Evolutionary conservation across 768 basidiomycete genomes (phyloP).

Genomic region (Phanerodontia chrysosporium): DNA sequence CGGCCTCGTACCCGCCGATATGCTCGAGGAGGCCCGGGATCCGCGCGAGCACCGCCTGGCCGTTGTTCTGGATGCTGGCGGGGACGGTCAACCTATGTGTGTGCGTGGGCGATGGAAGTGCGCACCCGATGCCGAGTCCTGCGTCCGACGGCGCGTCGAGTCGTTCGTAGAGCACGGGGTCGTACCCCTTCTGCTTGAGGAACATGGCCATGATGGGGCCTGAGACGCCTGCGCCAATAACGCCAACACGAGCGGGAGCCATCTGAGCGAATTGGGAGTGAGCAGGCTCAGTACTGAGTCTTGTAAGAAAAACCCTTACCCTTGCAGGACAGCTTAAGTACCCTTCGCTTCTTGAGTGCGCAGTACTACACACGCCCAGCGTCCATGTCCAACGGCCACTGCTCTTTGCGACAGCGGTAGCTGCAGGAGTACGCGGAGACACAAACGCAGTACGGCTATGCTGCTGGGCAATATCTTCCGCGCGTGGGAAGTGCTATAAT

Average conservation of each 20-base stretch:
- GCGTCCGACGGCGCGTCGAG: conserved; percentile 14
- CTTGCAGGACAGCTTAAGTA: too few species aligned
- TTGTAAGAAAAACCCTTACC: too few species aligned
- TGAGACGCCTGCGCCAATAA: conserved; percentile 1
- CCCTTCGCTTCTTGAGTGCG: too few species aligned
- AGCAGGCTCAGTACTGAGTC: too few species aligned
- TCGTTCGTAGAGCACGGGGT: not conserved
- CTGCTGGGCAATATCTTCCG: too few species aligned
- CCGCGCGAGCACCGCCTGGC: conserved; percentile 1
- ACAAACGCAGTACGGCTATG: too few species aligned
- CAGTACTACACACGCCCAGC: too few species aligned
- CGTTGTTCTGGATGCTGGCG: conserved; percentile 8
- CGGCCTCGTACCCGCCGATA: not conserved
- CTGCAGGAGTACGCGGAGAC: too few species aligned
- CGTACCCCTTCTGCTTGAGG: conserved; percentile 4
- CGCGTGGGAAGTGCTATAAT: too few species aligned
- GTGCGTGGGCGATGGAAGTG: not conserved
- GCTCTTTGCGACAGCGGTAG: too few species aligned
- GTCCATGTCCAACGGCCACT: too few species aligned
- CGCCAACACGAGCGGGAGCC: not conserved
- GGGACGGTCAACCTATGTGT: not conserved
- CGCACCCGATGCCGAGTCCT: conserved; percentile 30
- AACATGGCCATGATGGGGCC: conserved; percentile 1
- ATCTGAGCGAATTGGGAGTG: not conserved
- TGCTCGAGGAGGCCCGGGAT: conserved; percentile 11